phyloP scores from a whole-genome alignment of 2,329 filamentous ascomycete species.

The Chaetomium strumarium region DNA sequence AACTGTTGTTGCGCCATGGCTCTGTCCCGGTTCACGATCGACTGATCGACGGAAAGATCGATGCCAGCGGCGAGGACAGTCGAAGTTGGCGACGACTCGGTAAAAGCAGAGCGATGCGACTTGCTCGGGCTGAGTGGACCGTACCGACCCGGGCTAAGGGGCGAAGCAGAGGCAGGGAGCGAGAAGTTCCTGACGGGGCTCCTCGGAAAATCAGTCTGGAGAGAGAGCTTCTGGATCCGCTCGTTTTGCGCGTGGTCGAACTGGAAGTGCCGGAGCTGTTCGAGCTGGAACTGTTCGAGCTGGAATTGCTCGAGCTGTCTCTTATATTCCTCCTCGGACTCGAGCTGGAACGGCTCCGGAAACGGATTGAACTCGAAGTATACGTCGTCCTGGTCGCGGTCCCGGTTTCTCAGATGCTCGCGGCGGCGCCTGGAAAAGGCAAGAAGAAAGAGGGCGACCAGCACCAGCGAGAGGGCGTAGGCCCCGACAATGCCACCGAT shows the following conservation, averaged over 20 bases:
- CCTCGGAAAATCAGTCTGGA: slow-evolving; percentile 23
- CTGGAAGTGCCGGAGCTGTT: neutral
- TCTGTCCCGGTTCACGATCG: slow-evolving; percentile 67
- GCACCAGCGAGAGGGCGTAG: slow-evolving; percentile 70
- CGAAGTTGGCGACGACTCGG: slow-evolving; percentile 41
- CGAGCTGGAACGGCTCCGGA: slow-evolving; percentile 25
- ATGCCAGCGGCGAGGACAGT: slow-evolving; percentile 49
- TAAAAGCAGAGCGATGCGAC: slow-evolving; percentile 20
- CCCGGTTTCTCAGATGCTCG: slow-evolving; percentile 46
- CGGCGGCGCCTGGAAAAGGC: slow-evolving; percentile 52
- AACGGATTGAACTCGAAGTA: slow-evolving; percentile 24
- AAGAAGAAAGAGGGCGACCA: slow-evolving; percentile 64
- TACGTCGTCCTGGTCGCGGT: slow-evolving; percentile 31
- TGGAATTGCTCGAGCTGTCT: slow-evolving; percentile 12
- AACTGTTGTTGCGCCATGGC: slow-evolving; percentile 74
- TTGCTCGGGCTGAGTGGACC: slow-evolving; percentile 30
- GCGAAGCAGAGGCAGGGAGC: slow-evolving; percentile 35
- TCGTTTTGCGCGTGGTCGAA: neutral
- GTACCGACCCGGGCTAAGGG: slow-evolving; percentile 33
- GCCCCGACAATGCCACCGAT: slow-evolving; percentile 78
- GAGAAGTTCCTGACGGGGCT: slow-evolving; percentile 43
- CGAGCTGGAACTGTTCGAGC: neutral
- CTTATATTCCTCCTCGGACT: slow-evolving; percentile 24
- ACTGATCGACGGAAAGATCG: slow-evolving; percentile 68
- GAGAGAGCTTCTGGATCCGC: slow-evolving; percentile 10